Evolutionary conservation across 768 basidiomycete species (phyloP), one percentile per base, ranked within the genome.

Genomic region (Tulasnella sp.): DNA sequence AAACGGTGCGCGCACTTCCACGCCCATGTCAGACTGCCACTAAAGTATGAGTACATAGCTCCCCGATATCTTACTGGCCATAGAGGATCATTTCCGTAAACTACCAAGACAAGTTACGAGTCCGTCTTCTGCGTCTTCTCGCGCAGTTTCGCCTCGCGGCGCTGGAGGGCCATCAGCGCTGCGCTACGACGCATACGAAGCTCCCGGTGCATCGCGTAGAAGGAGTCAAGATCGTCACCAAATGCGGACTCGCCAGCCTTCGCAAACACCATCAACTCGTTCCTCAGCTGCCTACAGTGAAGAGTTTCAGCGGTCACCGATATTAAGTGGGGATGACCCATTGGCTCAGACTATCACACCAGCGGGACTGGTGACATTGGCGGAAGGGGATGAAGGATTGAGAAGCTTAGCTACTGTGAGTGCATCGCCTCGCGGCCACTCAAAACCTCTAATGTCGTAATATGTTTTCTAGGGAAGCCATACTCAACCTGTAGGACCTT

Each of bases 11-110:
- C 83, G 62, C 68, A n/a, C 42, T 73, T 76, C 71, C 62, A 36
- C 77, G 46, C 19, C 77, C 16, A 31, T n/a, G 71, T 79, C 76
- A 77, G 79, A 72, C 21, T 27, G 72, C 48, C 46, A 72, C 8
- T 75, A 24, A 76, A 46, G 81, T 76, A n/a, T 31, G n/a, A 52
- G 14, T 36, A 46, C 74, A 38, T 82, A 94, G 94, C 88, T 94
- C 68, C 94, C 93, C 31, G 93, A 92, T 81, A 92, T 94, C 80
- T 84, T 92, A 62, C 81, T 84, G 39, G 87, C 91, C 4, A 84
- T 94, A 52, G 87, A 89, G 58, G 80, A 18, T 83, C 44, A 78
- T 34, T 34, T 81, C 81, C n/a, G 80, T 81, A 21, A 81, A 81
- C 68, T 44, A 80, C 36, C 86, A 38, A 76, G 83, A 74, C 83